Conservation (phyloP, 495 filamentous ascomycete genomes). For the Friedmanniomyces simplex region DNA sequence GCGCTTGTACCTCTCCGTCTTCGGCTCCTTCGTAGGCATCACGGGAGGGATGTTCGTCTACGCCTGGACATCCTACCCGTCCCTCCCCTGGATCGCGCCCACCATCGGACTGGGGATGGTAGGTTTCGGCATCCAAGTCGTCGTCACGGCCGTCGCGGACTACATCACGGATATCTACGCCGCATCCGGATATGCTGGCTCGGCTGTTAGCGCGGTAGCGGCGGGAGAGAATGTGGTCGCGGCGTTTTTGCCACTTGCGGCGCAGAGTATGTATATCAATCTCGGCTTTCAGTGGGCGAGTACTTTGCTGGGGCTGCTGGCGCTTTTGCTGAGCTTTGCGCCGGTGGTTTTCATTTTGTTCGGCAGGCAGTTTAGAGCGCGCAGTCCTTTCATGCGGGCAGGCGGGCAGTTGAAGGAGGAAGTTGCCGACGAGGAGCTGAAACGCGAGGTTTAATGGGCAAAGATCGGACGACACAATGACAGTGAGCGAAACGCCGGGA, state of each 20-base stretch:
- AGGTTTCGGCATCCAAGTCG: constrained; percentile 22
- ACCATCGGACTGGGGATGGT: constrained; percentile 20
- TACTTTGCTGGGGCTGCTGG: constrained; percentile 27
- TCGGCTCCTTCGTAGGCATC: constrained; percentile 23
- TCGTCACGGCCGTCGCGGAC: constrained; percentile 25
- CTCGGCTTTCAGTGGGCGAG: constrained; percentile 32
- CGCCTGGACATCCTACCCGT: constrained; percentile 22
- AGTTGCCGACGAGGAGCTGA: not conserved
- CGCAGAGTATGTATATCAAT: constrained; percentile 27
- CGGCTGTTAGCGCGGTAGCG: constrained; percentile 29
- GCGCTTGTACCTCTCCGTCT: constrained; percentile 19
- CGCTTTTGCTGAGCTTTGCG: constrained; percentile 29
- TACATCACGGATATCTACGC: constrained; percentile 33
- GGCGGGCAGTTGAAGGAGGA: not conserved
- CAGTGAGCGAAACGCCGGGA: too few species aligned
- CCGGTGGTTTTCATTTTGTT: constrained; percentile 26
- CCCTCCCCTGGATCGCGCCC: constrained; percentile 24
- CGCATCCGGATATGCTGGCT: constrained; percentile 30
- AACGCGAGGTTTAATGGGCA: too few species aligned
- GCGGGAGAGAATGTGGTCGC: constrained; percentile 34
- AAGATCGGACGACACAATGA: too few species aligned
- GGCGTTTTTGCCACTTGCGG: constrained; percentile 31
- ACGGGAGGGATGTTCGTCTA: constrained; percentile 25
- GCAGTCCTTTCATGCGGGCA: constrained; percentile 28
- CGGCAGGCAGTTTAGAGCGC: constrained; percentile 23